A percentile compares a stretch with the other conserved stretches of the same genome.
phyloP scores from a whole-genome alignment of 2,329 filamentous ascomycete species.

The Fusarium hainanense region DNA sequence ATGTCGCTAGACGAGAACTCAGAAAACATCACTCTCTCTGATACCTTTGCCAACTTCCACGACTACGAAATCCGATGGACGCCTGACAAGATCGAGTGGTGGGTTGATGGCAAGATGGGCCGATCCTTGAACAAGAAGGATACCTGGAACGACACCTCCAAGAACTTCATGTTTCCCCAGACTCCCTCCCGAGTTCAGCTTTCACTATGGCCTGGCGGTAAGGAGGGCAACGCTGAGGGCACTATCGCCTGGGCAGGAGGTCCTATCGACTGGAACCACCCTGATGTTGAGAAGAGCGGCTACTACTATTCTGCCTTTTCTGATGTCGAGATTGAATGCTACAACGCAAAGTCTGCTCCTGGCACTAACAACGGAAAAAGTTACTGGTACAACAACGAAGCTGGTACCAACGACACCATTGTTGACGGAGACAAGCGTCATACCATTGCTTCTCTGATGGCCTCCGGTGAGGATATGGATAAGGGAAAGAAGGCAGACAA shows the following conservation, averaged over 20 bases:
- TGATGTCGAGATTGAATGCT: constrained; percentile 87
- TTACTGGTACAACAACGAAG: constrained; percentile 77
- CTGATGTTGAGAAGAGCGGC: constrained; percentile 81
- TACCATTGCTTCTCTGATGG: constrained; percentile 80
- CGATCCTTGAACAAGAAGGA: constrained; percentile 79
- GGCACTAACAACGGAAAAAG: constrained; percentile 76
- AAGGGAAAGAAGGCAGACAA: constrained; percentile 51
- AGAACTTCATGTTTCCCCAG: constrained; percentile 89
- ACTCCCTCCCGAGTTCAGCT: constrained; percentile 91
- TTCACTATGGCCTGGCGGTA: constrained; percentile 95
- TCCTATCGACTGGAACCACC: constrained; percentile 80
- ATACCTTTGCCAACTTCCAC: constrained; percentile 84
- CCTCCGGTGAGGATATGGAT: constrained; percentile 81
- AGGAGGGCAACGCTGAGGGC: constrained; percentile 79
- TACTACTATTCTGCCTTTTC: constrained; percentile 90
- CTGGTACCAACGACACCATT: constrained; percentile 80
- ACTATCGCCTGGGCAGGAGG: constrained; percentile 95
- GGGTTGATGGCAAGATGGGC: constrained; percentile 81
- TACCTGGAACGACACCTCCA: constrained; percentile 86
- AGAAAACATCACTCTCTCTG: constrained; percentile 72
- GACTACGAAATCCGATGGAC: constrained; percentile 95
- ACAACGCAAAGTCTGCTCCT: constrained; percentile 68
- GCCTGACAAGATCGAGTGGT: constrained; percentile 87
- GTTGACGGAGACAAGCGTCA: constrained; percentile 79
- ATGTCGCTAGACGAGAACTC: constrained; percentile 74